Evolutionary conservation across 768 basidiomycete genomes (phyloP), one percentile per base, ranked within the genome.

Genomic region (Suillus clintonianus): DNA sequence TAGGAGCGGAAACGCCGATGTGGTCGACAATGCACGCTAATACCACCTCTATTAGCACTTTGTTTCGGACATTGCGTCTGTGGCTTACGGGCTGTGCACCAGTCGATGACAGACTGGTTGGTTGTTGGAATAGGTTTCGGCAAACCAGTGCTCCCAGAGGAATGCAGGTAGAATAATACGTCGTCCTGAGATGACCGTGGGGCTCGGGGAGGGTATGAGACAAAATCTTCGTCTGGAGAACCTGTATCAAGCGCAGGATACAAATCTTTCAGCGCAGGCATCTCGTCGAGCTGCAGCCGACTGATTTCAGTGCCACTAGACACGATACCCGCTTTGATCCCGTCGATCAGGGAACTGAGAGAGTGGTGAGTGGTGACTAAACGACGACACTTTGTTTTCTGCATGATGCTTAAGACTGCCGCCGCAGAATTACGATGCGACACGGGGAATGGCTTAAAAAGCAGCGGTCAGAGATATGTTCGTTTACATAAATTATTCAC

Each of bases 81-180:
- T 19, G 34, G 69, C 79, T 50, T 67, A 83, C 82, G 68, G 11
- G 76, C 71, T 1, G 63, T 51, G 11, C 74, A 60, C 76, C 79
- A 80, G 39, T 83, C 75, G 5, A 72, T 57, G 30, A 80, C 60
- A 10, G 69, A 68, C 34, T 68, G 70, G 61, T 80, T 72, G 2
- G 71, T 79, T 45, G 80, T 74, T 3, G 74, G 64, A 32, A 84
- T 79, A 1, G 82, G 77, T 67, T 84, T 84, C 1, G 83, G 83
- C 39, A 82, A 72, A 19, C 82, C 83, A 4, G 81, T 83, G 8
- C 83, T 83, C 13, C 83, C 83, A 4, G 81, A 83, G 0, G 82
- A 81, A 63, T 84, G 83, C 59, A 84, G 66, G 22, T 83, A 81
- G 15, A 82, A 59, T 0, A 78, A 78, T 15, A 80, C 77, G 1